Base-by-base conservation (phyloP, 371 early-diverging fungal genomes). In the Mortierella sp. region DNA sequence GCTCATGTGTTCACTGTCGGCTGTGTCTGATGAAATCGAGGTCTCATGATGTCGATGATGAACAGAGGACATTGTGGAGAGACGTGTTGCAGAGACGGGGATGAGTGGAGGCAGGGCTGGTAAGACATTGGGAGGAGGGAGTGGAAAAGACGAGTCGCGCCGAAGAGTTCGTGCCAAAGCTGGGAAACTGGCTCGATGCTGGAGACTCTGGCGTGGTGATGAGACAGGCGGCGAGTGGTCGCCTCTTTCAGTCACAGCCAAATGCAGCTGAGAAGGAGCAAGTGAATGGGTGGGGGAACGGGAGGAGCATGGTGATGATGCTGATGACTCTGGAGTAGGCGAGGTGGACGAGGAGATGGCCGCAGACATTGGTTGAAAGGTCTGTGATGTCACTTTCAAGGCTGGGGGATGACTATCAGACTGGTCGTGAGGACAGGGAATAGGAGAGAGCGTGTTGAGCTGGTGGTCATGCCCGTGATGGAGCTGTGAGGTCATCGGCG, bases 41-140 rank as follows among this genome's bases (percentile, higher is more conserved):
- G 15, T 5, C 30, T 16, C 26, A 4, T 1, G 57, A 57, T 25
- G 57, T 18, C 15, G 57, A 37, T 29, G 30, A 14, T 29, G 57
- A 57, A 7, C 18, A 37, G 37, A 37, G 3, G 9, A 37, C 37
- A 9, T 3, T 3, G 37, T 37, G 37, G 37, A 37, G 37, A 37
- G 37, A 37, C 37, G 37, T 3, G 37, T 5, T 37, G 37, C 37
- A 3, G 30, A 19, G 21, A 67, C 68, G 7, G 68, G 68, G 16
- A 67, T 67, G 30, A 67, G 21, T 29, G 69, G 69, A 18, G 69
- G 63, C 23, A 69, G 25, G 14, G 69, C 62, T 37, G 69, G 69
- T n/a, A 62, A 50, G 44, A 69, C 52, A 7, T 19, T 9, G 1
- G 63, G 47, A n/a, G 48, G 37, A 29, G 69, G 51, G n/a, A n/a